A percentile compares a stretch with the other conserved stretches of the same genome.
These are phyloP conservation scores for Diaporthe humulicola DNA, from an alignment of 2,329 filamentous ascomycete genomes.

Conservation along the genomic window DNA sequence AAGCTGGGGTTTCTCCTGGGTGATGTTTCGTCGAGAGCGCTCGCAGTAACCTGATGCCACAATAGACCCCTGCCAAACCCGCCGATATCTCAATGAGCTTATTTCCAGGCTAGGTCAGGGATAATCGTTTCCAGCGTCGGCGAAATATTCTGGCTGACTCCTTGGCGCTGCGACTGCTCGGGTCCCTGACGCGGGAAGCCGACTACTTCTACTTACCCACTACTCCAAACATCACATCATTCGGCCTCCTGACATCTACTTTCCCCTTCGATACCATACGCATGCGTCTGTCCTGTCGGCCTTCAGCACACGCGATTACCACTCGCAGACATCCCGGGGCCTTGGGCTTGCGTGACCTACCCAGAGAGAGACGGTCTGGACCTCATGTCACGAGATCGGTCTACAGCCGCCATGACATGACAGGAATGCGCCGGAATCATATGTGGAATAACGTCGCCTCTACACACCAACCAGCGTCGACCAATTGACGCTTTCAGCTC, in stretches of 20 bases:
- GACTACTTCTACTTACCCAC: slow-evolving; percentile 38
- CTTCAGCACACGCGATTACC: not conserved
- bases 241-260: slow-evolving; percentile 1
- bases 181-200: slow-evolving; percentile 37
- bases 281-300: slow-evolving; percentile 13
- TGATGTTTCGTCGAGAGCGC: slow-evolving; percentile 22
- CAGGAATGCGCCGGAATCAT: slow-evolving; percentile 28
- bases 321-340: not conserved
- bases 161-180: slow-evolving; percentile 35
- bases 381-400: slow-evolving; percentile 21
- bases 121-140: slow-evolving; percentile 28
- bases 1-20: slow-evolving; percentile 14
- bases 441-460: slow-evolving; percentile 29
- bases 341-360: slow-evolving; percentile 15
- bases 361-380: slow-evolving; percentile 9
- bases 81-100: slow-evolving; percentile 31
- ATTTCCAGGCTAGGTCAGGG: slow-evolving; percentile 1
- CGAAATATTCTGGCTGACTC: slow-evolving; percentile 41
- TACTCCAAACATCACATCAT: slow-evolving; percentile 35
- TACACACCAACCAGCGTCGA: slow-evolving; percentile 31
- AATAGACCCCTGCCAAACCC: slow-evolving; percentile 6
- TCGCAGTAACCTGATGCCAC: slow-evolving; percentile 21
- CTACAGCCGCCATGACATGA: slow-evolving; percentile 21
- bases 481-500: slow-evolving; percentile 17
- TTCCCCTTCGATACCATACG: slow-evolving; percentile 19